Evolutionary conservation across 306 rosid genomes (phyloP).

Genomic region (Fagus crenata): DNA sequence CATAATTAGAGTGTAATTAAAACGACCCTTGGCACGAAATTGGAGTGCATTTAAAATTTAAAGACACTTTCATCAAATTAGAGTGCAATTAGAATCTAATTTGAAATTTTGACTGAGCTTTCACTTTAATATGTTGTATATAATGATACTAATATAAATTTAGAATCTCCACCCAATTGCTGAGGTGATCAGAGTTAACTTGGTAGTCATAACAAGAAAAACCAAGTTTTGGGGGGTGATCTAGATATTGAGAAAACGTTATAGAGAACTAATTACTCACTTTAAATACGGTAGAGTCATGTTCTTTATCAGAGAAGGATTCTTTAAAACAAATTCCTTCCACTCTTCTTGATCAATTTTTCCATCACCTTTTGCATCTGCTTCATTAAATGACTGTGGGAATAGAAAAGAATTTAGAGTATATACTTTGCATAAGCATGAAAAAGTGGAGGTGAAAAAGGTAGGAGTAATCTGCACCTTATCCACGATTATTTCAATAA

Average conservation of each 20-base stretch:
- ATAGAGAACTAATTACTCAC: slow-evolving; percentile 31
- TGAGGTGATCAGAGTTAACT: neutral
- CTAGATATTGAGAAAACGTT: slow-evolving; percentile 8
- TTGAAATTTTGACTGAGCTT: too few species aligned
- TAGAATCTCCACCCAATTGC: neutral
- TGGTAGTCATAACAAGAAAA: neutral
- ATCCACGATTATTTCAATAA: slow-evolving; percentile 68
- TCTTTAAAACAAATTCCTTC: slow-evolving; percentile 71
- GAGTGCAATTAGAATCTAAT: too few species aligned
- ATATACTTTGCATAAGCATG: slow-evolving; percentile 14
- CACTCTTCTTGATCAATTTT: slow-evolving; percentile 89
- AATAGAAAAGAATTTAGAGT: slow-evolving; percentile 18
- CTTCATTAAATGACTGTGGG: slow-evolving; percentile 70
- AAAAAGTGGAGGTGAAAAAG: neutral
- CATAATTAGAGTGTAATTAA: too few species aligned
- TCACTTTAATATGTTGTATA: neutral
- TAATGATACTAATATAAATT: too few species aligned
- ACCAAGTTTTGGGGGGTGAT: neutral
- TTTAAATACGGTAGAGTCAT: slow-evolving; percentile 84
- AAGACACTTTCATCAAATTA: too few species aligned
- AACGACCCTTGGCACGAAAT: too few species aligned
- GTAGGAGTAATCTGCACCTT: slow-evolving; percentile 47
- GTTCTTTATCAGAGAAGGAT: slow-evolving; percentile 81
- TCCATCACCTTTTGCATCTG: slow-evolving; percentile 79
- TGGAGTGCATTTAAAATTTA: too few species aligned